Conservation (phyloP, 129 eudicot genomes). For the Mikania micrantha region DNA sequence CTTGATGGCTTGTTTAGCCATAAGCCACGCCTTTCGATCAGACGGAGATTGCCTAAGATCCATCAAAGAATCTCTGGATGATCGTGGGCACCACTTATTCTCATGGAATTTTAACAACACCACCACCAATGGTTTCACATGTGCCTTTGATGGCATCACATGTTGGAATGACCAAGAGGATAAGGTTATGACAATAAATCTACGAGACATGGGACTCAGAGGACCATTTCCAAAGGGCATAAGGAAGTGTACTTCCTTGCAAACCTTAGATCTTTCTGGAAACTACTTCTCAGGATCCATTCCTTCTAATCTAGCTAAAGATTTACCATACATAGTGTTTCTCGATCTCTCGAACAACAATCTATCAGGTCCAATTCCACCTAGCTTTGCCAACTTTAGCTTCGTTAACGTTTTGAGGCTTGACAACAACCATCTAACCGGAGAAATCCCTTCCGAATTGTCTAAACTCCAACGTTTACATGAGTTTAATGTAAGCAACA, state of each 20-base stretch:
- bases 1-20: background rate
- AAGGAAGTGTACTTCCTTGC: conserved; percentile 13
- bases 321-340: background rate
- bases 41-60: conserved; percentile 35
- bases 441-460: conserved; percentile 31
- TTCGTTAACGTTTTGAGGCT: conserved; percentile 26
- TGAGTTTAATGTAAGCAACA: background rate
- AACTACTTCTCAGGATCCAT: conserved; percentile 28
- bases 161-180: conserved; percentile 32
- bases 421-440: conserved; percentile 22
- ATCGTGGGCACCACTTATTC: conserved; percentile 3
- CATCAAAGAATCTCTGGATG: conserved; percentile 28
- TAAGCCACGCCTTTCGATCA: background rate
- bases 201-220: conserved; percentile 22
- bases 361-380: conserved; percentile 34
- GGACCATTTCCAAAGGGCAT: conserved; percentile 37
- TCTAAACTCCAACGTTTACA: background rate
- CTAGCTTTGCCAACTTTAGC: conserved; percentile 10
- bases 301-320: conserved; percentile 20
- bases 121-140: conserved; percentile 17
- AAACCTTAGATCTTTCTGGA: conserved; percentile 27
- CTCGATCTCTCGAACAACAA: conserved; percentile 35
- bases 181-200: conserved; percentile 7
- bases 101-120: conserved; percentile 25
- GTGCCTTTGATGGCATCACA: conserved; percentile 14